Evolutionary conservation across 208 protist genomes (phyloP).

Genomic region (Herpetomonas tarakana): DNA sequence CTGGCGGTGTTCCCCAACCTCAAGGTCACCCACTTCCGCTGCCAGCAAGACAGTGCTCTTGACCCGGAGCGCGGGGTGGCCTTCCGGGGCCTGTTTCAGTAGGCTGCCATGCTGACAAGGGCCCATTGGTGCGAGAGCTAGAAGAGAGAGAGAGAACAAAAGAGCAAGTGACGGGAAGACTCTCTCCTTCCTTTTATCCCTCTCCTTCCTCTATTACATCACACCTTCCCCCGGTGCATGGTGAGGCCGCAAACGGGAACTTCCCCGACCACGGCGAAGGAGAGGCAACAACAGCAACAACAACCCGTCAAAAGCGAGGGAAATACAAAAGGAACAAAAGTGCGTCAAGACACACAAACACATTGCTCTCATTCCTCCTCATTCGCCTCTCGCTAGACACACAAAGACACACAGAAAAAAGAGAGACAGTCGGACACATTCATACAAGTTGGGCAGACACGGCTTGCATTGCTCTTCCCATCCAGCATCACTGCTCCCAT

Average conservation of each 20-base stretch:
- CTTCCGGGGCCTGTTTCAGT: slow-evolving; percentile 6
- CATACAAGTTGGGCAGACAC: too few species aligned
- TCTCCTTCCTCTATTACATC: slow-evolving; percentile 1
- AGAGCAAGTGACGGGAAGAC: not conserved
- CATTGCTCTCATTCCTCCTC: too few species aligned
- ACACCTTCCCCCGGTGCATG: too few species aligned
- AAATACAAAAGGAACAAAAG: too few species aligned
- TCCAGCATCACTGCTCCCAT: too few species aligned
- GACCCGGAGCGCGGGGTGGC: slow-evolving; percentile 60
- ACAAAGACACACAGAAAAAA: slow-evolving; percentile 6
- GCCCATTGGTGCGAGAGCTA: not conserved
- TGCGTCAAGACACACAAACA: too few species aligned
- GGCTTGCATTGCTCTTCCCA: too few species aligned
- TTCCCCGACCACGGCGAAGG: too few species aligned
- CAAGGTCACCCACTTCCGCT: slow-evolving; percentile 52
- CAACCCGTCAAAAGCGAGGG: too few species aligned
- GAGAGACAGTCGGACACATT: too few species aligned
- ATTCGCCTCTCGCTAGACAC: not conserved
- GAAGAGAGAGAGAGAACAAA: not conserved
- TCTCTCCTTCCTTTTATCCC: slow-evolving; percentile 1
- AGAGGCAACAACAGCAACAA: too few species aligned
- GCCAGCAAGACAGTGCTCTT: slow-evolving; percentile 23
- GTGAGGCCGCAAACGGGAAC: too few species aligned
- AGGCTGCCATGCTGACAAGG: not conserved
- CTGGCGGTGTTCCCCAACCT: slow-evolving; percentile 57